Evolutionary conservation across 805 yeast species (phyloP).

Genomic region (Saccharomyces mikatae): DNA sequence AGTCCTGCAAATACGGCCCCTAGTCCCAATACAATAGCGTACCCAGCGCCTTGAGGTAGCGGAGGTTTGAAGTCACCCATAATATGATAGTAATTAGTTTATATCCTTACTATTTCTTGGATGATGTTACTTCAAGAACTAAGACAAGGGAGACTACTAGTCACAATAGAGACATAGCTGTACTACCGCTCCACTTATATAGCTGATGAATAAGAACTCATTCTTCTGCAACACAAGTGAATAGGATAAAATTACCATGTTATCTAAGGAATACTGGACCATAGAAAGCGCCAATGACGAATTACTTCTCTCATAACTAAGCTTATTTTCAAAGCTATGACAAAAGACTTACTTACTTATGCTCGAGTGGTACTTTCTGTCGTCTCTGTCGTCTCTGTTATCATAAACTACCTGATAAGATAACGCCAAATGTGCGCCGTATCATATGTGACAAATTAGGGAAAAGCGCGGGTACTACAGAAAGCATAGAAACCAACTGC

Average conservation of each 20-base stretch:
- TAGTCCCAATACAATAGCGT: slow-evolving; percentile 82
- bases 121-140: neutral
- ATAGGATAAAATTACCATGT: neutral
- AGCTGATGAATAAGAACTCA: neutral
- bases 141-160: neutral
- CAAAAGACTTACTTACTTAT: neutral
- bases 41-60: slow-evolving; percentile 74
- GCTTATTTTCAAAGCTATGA: neutral
- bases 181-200: neutral
- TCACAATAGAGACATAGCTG: neutral
- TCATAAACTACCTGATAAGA: neutral
- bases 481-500: neutral
- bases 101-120: neutral
- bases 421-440: neutral
- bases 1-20: slow-evolving; percentile 72
- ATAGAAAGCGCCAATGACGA: neutral
- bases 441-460: neutral
- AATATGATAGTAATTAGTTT: neutral
- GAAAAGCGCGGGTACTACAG: neutral
- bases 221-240: neutral
- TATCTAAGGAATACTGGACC: neutral
- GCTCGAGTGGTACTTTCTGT: neutral
- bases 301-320: neutral
- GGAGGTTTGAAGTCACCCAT: slow-evolving; percentile 27
- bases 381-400: neutral